phyloP scores from a whole-genome alignment of 176 grass and related monocot genomes.

The Typha latifolia region DNA sequence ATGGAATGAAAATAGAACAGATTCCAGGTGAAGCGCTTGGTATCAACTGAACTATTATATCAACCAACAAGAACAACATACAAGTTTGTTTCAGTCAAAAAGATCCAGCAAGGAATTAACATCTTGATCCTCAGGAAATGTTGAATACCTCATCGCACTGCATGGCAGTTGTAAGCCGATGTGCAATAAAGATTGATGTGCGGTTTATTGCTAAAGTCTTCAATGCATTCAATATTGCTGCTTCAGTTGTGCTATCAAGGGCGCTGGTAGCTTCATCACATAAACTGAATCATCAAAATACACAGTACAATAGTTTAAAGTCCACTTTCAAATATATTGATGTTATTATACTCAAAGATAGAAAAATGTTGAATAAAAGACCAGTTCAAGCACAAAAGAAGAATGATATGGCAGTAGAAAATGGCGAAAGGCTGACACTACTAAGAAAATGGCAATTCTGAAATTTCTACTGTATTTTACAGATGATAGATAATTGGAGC shows the following conservation, averaged over 20 bases:
- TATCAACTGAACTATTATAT: too few relatives aligned
- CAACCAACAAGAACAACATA: too few relatives aligned
- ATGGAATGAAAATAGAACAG: too few relatives aligned
- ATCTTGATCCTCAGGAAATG: background rate
- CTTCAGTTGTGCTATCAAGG: slow-evolving; percentile 96
- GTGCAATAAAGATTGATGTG: slow-evolving; percentile 88
- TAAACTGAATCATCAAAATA: slow-evolving; percentile 36
- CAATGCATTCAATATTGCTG: slow-evolving; percentile 78
- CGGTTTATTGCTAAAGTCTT: slow-evolving; percentile 58
- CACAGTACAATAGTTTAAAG: background rate
- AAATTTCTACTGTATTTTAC: too few relatives aligned
- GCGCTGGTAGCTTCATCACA: slow-evolving; percentile 98
- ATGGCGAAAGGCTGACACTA: too few relatives aligned
- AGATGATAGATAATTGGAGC: too few relatives aligned
- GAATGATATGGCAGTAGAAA: too few relatives aligned
- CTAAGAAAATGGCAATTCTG: too few relatives aligned
- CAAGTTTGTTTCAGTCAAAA: too few relatives aligned
- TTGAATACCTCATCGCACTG: slow-evolving; percentile 75
- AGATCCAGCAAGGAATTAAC: background rate
- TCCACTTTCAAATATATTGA: background rate
- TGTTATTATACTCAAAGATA: background rate
- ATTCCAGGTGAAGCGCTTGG: too few relatives aligned
- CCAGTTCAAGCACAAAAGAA: too few relatives aligned
- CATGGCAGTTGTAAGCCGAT: slow-evolving; percentile 92
- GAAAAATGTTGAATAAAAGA: too few relatives aligned